Evolutionary conservation across 176 grass and related monocot species (phyloP), one percentile per base, ranked within the genome.

Genomic region (Oryza meridionalis): DNA sequence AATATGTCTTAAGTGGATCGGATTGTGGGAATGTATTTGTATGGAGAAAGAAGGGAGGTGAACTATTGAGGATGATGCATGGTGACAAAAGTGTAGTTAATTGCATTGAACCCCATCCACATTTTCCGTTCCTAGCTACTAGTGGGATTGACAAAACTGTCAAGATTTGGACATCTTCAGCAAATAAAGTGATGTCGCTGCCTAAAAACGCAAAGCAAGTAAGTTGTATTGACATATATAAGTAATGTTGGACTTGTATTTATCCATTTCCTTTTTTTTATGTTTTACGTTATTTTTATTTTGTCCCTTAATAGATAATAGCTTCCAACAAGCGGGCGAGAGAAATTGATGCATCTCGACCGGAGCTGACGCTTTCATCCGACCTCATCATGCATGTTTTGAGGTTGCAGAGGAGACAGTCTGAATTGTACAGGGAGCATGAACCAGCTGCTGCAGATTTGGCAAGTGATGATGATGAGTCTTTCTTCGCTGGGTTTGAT

Each of bases 1-100:
- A 97, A 77, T 97, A 97, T 73, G 86, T 97, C n/a, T 65, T 88
- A 72, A 94, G 88, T 77, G 95, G 95, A 45, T 97, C 92, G 58
- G 95, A 97, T 69, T 94, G 92, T 25, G 95, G 90, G n/a, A 86
- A 94, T 91, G 81, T 94, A 59, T 97, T 89, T 45, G 83, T 97
- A 75, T 97, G 94, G 94, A 86, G 42, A 72, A 97, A 97, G 72
- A 92, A 91, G 47, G 90, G 84, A 38, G 88, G 94, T n/a, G 81
- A 92, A 59, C 69, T 97, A 49, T 77, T 94, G 55, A 87, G 88
- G 77, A 91, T 97, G 59, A 92, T 97, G 92, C 71, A 64, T 70
- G 94, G 86, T 15, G 92, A 97, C 77, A 91, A 84, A 69, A 32
- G 73, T 40, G 69, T 94, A 27, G 92, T 94, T 69, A 97, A 92